Evolutionary conservation across 345 rosid genomes (phyloP), one percentile per base, ranked within the genome.

Genomic region (Tarenaya hassleriana): DNA sequence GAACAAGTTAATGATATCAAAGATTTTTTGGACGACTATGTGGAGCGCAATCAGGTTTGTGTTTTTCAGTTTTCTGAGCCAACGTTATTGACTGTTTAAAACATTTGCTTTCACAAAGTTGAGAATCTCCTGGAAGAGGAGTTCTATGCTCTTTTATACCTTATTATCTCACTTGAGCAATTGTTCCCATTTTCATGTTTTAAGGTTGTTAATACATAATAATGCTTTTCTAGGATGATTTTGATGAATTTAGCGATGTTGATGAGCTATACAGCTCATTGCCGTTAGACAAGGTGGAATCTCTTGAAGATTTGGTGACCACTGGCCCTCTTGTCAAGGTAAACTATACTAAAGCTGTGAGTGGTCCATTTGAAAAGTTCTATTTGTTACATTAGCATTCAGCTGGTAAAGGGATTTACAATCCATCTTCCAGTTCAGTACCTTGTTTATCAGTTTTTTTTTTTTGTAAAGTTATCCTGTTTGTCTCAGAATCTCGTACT

Each of bases 1-100:
- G 99, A 94, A 76, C 92, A 94, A 69, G 97, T 94, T 45, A 88
- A 88, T 62, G 99, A 94, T 56, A 83, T 77, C 68, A 94, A 78
- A 70, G 99, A 94, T 71, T 81, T 88, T 73, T 70, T 94, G 75
- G 99, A 94, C 7, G 97, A 88, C 67, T 94, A 88, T 75, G 94
- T 81, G 51, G 99, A 88, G 51, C 97, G 99, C 14, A 94, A 94
- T 76, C 99, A 94, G 97, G 97, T 94, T 31, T 37, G 21, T 43
- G 15, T 16, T 32, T 10, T 31, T 34, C 50, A 11, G 47, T 43
- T 20, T 16, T 67, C 51, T 40, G 5, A 24, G 29, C 29, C 29
- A 24, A 24, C 29, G 2, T 24, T 24, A 24, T 24, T 24, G 5
- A 24, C 29, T 24, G 29, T 24, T 5, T 5, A 24, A 24, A 24